Evolutionary conservation across 345 rosid genomes (phyloP), one percentile per base, ranked within the genome.

Genomic region (Eucalyptus cloeziana): DNA sequence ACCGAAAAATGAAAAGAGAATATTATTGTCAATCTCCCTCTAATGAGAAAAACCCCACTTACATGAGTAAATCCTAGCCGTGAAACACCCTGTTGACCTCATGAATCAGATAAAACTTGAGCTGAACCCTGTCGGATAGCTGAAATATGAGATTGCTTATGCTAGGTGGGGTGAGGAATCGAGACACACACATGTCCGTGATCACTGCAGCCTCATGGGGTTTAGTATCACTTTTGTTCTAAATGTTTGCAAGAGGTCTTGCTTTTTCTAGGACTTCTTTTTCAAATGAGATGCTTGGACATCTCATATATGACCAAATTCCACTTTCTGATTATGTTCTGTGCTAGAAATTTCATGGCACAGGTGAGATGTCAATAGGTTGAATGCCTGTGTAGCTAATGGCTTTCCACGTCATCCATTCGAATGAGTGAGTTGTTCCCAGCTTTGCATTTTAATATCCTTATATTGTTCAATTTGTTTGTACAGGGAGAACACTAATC

Each of bases 401-500:
- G 83, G 47, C 86, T 49, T 45, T 31, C 54, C 52, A 47, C 6
- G 54, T 85, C 15, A 71, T 71, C 45, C 43, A 37, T 71, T 12
- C 27, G 4, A 31, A 37, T 76, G 43, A 76, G 14, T 76, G 83
- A 76, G 83, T 22, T 37, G 47, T 76, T 76, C 45, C 83, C 83
- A 76, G 86, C 86, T 47, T 85, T 13, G 56, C 86, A 85, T 85
- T 16, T 49, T 76, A 10, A 37, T 76, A 71, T 21, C 47, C 44
- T 37, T 37, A 37, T 33, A 43, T 83, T 21, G 25, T 45, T 85
- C 79, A 56, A 89, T 85, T 58, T 21, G 54, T 56, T 31, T 71
- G 76, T 90, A 80, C 87, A 98, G 98, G 95, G 98, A 95, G 91
- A 94, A 92, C 86, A 96, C 96, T n/a, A 95, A 90, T 89, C 99